Conservation (phyloP, 495 filamentous ascomycete species). For the Tetracladium marchalianum region DNA sequence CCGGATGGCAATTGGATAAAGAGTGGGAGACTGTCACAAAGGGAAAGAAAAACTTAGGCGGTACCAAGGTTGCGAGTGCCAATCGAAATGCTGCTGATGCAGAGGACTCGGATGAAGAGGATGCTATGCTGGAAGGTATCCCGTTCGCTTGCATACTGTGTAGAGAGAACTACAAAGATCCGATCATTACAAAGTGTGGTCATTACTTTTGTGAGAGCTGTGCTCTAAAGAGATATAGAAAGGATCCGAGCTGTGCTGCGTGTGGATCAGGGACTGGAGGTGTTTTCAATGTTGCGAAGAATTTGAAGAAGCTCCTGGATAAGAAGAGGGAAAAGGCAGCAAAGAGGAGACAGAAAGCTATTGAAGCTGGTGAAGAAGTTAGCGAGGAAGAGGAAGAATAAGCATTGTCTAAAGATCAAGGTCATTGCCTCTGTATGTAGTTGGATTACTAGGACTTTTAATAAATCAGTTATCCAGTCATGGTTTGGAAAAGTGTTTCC, state of each 20-base stretch:
- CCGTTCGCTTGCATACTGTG: conserved; percentile 97
- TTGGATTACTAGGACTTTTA: too few species aligned
- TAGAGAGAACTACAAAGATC: conserved; percentile 65
- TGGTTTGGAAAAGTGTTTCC: too few species aligned
- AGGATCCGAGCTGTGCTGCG: conserved; percentile 70
- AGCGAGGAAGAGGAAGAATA: conserved; percentile 51
- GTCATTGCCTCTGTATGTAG: too few species aligned
- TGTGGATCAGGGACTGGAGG: conserved; percentile 79
- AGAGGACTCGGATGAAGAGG: conserved; percentile 59
- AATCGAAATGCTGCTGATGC: conserved; percentile 32
- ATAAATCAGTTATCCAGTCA: too few species aligned
- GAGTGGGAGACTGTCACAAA: conserved; percentile 87
- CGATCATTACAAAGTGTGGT: conserved; percentile 81
- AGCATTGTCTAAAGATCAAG: too few species aligned
- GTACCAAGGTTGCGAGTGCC: conserved; percentile 53
- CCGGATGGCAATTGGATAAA: conserved; percentile 88
- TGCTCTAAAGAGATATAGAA: conserved; percentile 71
- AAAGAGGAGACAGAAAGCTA: conserved; percentile 58
- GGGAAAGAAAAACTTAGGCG: conserved; percentile 56
- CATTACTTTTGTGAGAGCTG: conserved; percentile 95
- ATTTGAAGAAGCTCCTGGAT: conserved; percentile 67
- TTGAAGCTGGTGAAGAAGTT: conserved; percentile 60
- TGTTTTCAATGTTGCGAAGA: conserved; percentile 84
- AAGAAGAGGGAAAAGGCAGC: conserved; percentile 68
- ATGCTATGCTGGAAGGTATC: conserved; percentile 71